phyloP scores from a whole-genome alignment of 345 rosid species.

The Populus ilicifolia region DNA sequence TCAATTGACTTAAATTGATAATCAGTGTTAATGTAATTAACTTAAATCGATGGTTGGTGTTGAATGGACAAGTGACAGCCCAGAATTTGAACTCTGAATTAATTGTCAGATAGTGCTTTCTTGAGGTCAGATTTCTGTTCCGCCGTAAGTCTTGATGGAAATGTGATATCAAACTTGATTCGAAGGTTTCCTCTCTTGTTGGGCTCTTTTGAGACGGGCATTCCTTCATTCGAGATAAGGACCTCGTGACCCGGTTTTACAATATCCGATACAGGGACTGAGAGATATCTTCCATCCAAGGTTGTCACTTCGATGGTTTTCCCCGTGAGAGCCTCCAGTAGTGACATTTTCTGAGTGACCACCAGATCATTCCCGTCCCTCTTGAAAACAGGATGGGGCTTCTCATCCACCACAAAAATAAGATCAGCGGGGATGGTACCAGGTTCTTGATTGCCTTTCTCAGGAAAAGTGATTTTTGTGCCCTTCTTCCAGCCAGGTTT shows the following conservation, averaged over 20 bases:
- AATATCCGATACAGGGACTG: conserved; percentile 42
- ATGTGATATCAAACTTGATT: conserved; percentile 58
- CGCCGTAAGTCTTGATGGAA: conserved; percentile 40
- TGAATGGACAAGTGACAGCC: conserved; percentile 6
- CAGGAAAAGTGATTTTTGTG: conserved; percentile 37
- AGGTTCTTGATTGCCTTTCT: conserved; percentile 32
- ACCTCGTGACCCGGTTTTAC: conserved; percentile 54
- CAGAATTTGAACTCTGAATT: neutral
- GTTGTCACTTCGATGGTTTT: conserved; percentile 46
- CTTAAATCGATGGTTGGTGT: conserved; percentile 10
- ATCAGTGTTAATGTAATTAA: conserved; percentile 11
- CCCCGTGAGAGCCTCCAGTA: conserved; percentile 60
- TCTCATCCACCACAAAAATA: conserved; percentile 49
- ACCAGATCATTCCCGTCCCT: conserved; percentile 61
- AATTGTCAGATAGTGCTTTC: conserved; percentile 12
- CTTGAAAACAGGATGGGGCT: conserved; percentile 51
- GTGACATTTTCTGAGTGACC: conserved; percentile 27
- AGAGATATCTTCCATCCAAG: conserved; percentile 50
- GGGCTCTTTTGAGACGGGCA: conserved; percentile 64
- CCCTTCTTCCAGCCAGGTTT: conserved; percentile 38
- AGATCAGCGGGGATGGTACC: conserved; percentile 26
- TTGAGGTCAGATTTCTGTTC: conserved; percentile 33
- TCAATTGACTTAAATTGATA: conserved; percentile 17
- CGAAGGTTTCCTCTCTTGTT: conserved; percentile 49
- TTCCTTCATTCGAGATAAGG: conserved; percentile 49